A percentile compares a stretch with the other conserved stretches of the same genome.
These are phyloP conservation scores for Fraxinus quadrangulata DNA, from an alignment of 257 asterid genomes.

Conservation along the genomic window DNA sequence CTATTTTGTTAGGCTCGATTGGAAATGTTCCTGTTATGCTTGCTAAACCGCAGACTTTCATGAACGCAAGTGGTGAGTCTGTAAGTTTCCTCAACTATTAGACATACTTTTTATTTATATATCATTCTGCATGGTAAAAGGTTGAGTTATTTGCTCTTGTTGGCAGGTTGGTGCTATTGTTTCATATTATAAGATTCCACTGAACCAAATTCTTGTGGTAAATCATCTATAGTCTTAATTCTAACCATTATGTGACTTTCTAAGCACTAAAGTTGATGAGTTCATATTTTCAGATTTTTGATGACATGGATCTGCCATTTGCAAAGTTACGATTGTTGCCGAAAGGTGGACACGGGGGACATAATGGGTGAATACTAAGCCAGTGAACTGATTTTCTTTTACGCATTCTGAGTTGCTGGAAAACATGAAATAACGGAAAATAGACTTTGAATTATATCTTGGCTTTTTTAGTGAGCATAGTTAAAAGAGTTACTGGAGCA, in stretches of 20 bases:
- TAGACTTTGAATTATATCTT: neutral
- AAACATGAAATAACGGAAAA: neutral
- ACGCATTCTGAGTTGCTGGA: neutral
- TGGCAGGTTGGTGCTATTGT: conserved; percentile 84
- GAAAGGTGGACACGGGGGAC: conserved; percentile 99
- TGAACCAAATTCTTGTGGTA: conserved; percentile 94
- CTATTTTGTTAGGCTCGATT: conserved; percentile 56
- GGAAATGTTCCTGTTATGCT: conserved; percentile 89
- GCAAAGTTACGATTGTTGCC: conserved; percentile 85
- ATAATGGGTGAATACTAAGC: conserved; percentile 67
- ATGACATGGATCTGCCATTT: conserved; percentile 92
- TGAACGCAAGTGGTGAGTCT: conserved; percentile 99
- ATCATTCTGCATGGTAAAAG: conserved; percentile 15
- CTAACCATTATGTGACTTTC: conserved; percentile 9
- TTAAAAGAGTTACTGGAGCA: neutral
- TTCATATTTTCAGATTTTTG: conserved; percentile 61
- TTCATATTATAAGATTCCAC: conserved; percentile 91
- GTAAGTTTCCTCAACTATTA: conserved; percentile 66
- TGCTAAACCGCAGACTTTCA: conserved; percentile 94
- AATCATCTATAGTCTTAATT: conserved; percentile 23
- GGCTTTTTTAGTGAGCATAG: neutral
- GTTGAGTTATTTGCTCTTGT: conserved; percentile 27
- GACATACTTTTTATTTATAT: conserved; percentile 12
- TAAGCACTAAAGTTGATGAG: conserved; percentile 11
- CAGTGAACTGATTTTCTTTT: conserved; percentile 18